Conservation (phyloP, 2,329 filamentous ascomycete genomes). For the Stenocarpella maydis region DNA sequence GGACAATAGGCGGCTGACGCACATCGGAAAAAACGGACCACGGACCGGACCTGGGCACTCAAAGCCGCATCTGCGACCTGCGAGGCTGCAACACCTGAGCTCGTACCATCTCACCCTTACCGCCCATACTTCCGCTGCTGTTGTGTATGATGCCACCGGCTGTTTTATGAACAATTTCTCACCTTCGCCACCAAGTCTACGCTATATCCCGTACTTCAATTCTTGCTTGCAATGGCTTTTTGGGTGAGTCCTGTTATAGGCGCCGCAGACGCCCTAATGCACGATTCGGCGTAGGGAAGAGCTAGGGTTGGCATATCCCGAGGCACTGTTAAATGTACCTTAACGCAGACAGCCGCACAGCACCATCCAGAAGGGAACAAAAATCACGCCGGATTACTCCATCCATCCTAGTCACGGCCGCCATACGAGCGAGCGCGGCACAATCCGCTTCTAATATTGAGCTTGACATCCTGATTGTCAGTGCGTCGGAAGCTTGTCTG, state of each 20-base stretch:
- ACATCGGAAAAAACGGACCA: background rate
- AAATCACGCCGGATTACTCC: background rate
- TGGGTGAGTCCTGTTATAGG: background rate
- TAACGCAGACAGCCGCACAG: background rate
- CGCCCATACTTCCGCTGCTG: background rate
- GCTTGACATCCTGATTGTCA: background rate
- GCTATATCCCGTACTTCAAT: background rate
- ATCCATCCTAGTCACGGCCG: background rate
- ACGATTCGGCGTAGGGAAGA: slow-evolving; percentile 13
- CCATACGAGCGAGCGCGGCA: background rate
- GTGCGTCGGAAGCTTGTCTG: background rate
- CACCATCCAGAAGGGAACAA: background rate
- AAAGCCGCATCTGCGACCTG: background rate
- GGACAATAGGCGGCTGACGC: background rate
- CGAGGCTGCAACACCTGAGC: background rate
- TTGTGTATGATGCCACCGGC: background rate
- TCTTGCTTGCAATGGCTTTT: too few species aligned
- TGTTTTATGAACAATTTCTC: background rate
- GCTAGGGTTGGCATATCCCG: background rate
- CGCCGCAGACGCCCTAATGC: slow-evolving; percentile 7
- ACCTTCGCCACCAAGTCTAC: background rate
- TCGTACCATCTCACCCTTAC: background rate
- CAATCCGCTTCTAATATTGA: background rate
- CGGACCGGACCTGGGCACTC: background rate
- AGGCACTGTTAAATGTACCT: background rate